Evolutionary conservation across 1,284 basidiomycete species (phyloP), one percentile per base, ranked within the genome.

Genomic region (Tilletia caries): DNA sequence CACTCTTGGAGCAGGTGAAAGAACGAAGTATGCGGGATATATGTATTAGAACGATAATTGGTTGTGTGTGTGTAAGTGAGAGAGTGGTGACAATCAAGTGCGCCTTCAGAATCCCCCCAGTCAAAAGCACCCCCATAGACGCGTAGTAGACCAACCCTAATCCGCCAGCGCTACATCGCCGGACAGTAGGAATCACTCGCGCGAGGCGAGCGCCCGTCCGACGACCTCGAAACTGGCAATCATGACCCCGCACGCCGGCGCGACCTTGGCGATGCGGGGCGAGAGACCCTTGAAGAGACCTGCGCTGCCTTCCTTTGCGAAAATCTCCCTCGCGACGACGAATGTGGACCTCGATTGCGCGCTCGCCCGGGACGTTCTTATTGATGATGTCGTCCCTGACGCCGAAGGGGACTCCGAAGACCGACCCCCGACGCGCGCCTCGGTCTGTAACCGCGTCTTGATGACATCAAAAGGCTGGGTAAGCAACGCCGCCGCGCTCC

Each of bases 201-300:
- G 27, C 18, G 37, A 44, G 46, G 25, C 65, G 33, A 68, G 50
- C 23, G 77, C 60, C 2, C 76, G 68, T 1, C 79, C 79, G 2
- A 87, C 86, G 27, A 85, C 93, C 88, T 98, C 95, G 82, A 92
- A 98, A 81, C 91, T 93, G 68, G 91, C 90, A 83, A 98, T 97
- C 93, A 95, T 95, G 73, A 95, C 91, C 34, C 95, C 95, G 84
- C 96, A 98, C 32, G 96, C 95, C n/a, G 96, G 96, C 3, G 94
- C 95, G 74, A 98, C 94, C 85, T 98, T 98, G 34, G 90, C 93
- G 67, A 95, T 89, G 43, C 95, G 89, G 41, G 96, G 95, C 3
- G 90, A 86, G 46, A 94, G 85, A 0, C 95, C 95, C 48, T 91
- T 89, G 83, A 92, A 96, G 46, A 98, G 85, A 1, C 92, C 92